Evolutionary conservation across 352 stramenopile genomes (phyloP), one percentile per base, ranked within the genome.

Genomic region (Phytopythium kandeliae): DNA sequence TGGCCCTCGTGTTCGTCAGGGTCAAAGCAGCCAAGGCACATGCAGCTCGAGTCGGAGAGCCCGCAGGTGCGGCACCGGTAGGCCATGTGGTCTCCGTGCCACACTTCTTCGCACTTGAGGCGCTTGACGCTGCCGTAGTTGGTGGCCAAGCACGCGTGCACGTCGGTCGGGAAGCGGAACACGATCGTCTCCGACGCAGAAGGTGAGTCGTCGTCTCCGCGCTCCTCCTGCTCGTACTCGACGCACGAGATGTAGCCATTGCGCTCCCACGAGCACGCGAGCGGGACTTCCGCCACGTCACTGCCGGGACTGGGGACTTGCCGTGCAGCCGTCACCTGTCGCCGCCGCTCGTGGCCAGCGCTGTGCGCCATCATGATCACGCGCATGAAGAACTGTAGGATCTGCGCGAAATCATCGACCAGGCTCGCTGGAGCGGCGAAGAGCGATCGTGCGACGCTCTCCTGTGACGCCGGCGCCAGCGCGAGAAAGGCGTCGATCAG

Each of bases 101-200:
- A 93, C n/a, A 93, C 82, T 60, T 89, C 78, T 58, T 89, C 82
- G 48, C 82, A 92, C 65, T 92, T 92, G 50, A 69, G 76, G 7
- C 71, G 74, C 67, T 85, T 70, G 10, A 87, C 73, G 26, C 69
- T 85, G 45, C 78, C 82, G 55, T 87, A 90, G 13, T 62, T 55
- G 3, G 61, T 53, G 1, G 71, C 54, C 16, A 90, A 40, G 46
- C 79, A 90, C 36, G 55, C 47, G 26, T 71, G 62, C 48, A 88
- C 84, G 17, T 54, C 62, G 17, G 63, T 24, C 9, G 58, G 76
- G 48, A 67, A 71, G 35, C 47, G 52, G 36, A 73, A 79, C 5
- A 28, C 55, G 6, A 67, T 65, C 4, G 42, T 52, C 9, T 52
- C 42, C 3, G 30, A 35, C 11, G 48, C 40, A 42, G n/a, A 40